Evolutionary conservation across 352 stramenopile species (phyloP).

Genomic region (Pythium oligandrum): DNA sequence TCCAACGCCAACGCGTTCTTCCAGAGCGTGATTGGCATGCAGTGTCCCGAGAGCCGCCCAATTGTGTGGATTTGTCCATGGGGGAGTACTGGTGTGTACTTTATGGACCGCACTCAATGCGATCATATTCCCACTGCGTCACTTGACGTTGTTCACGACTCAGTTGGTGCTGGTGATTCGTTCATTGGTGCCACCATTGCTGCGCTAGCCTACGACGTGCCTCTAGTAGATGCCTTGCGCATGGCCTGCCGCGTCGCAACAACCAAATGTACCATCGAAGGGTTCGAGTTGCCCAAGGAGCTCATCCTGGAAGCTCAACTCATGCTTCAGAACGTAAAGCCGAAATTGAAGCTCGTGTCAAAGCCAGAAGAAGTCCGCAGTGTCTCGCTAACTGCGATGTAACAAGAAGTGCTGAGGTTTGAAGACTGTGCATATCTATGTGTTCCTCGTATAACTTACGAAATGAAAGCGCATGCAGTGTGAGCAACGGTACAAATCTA

Average conservation of each 20-base stretch:
- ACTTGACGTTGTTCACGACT: constrained; percentile 46
- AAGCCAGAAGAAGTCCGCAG: no score
- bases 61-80: constrained; percentile 66
- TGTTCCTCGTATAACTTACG: no score
- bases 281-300: constrained; percentile 31
- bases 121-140: constrained; percentile 33
- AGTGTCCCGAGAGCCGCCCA: constrained; percentile 10
- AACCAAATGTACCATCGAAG: constrained; percentile 51
- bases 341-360: no score
- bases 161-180: constrained; percentile 66
- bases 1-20: constrained; percentile 42
- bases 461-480: no score
- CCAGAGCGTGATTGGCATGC: constrained; percentile 16
- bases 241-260: constrained; percentile 51
- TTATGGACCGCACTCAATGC: constrained; percentile 20
- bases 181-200: constrained; percentile 68
- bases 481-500: no score
- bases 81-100: constrained; percentile 56
- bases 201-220: constrained; percentile 23
- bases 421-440: no score
- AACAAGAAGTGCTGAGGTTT: no score
- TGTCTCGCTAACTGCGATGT: no score
- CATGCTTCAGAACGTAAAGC: no score
- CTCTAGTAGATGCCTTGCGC: constrained; percentile 29
- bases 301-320: constrained; percentile 2